Base-by-base conservation (phyloP, 2,329 filamentous ascomycete species). In the Plectosphaerella plurivora region DNA sequence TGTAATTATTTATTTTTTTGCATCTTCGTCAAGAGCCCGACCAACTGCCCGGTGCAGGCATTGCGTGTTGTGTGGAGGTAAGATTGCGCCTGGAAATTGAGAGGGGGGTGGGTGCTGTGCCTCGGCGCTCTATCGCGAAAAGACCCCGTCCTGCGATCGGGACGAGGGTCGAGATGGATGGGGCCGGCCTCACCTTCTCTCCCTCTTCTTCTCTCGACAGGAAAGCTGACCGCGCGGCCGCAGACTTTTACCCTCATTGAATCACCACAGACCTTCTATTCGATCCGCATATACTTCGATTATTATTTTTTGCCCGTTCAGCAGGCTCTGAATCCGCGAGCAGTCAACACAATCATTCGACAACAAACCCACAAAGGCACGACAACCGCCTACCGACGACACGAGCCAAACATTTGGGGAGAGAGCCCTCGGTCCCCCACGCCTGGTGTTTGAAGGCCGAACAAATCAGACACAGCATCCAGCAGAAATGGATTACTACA, bases 281-380 rank as follows among this genome's bases (percentile, higher is more conserved):
- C 37, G 37, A 16, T 39, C 16, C 37, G 16, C 15, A 39, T 14
- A 39, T 39, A 39, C 37, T 39, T 39, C 37, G 37, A 61, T 61
- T 55, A 48, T 47, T 54, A 57, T 54, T 55, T 59, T 59, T 62
- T 60, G 62, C 61, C 61, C 62, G 60, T 79, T 79, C 77, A 80
- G 77, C 77, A 74, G 76, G 76, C 69, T 78, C 76, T 80, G 77
- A 80, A 77, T 72, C 52, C 24, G 28, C 28, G 28, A 56, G 51
- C 55, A 45, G 25, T 33, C 44, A 20, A 20, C 16, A 33, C 20
- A 33, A 18, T 16, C 10, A 22, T 36, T 50, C 24, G 15, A 24
- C 24, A 16, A 28, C 20, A n/a, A n/a, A n/a, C n/a, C n/a, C n/a
- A n/a, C n/a, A n/a, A n/a, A n/a, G n/a, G n/a, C n/a, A n/a, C n/a